Conservation (phyloP, 2,329 filamentous ascomycete species). For the Tolypocladium amazonense region DNA sequence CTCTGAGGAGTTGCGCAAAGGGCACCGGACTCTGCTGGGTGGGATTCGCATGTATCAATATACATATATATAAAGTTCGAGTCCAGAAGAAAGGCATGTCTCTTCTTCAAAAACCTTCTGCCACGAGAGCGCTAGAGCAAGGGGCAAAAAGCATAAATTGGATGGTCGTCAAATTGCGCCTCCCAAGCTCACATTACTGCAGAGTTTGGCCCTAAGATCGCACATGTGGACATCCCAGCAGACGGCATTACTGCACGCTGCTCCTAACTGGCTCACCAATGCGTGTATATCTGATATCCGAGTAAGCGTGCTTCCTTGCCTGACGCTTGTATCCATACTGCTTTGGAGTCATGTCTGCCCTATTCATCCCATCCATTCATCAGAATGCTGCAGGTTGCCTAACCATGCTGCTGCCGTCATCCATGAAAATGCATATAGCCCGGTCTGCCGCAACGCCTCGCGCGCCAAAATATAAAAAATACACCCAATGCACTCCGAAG, state of each 20-base stretch:
- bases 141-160: background rate
- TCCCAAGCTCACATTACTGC: background rate
- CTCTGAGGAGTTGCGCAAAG: background rate
- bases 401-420: background rate
- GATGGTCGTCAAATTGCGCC: background rate
- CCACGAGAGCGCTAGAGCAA: too few relatives aligned
- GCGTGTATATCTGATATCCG: background rate
- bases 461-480: background rate
- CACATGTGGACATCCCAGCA: background rate
- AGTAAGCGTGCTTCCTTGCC: background rate
- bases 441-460: background rate
- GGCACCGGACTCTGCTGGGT: too few relatives aligned
- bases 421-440: background rate
- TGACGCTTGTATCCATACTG: background rate
- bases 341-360: background rate
- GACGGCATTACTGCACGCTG: background rate
- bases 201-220: background rate
- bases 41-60: too few relatives aligned
- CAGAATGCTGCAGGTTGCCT: background rate
- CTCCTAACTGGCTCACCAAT: background rate
- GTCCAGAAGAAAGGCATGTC: too few relatives aligned
- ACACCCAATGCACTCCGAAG: background rate
- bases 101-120: background rate
- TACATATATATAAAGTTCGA: too few relatives aligned
- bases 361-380: background rate